Base-by-base conservation (phyloP, 1,139 yeast genomes). In the Suhomyces chickasaworum region DNA sequence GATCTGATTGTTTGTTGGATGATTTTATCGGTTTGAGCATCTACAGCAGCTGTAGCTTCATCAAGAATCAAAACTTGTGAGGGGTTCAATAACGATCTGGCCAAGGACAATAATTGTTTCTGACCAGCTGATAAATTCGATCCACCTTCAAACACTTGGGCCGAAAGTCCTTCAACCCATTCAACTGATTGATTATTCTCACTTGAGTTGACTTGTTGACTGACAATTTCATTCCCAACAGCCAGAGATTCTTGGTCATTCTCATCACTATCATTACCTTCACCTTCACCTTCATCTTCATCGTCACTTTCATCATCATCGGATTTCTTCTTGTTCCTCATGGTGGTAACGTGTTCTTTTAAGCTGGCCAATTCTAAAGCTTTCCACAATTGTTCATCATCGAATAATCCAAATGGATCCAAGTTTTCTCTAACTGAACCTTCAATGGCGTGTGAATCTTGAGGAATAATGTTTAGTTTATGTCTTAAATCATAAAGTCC, bases 31-130 rank as follows among this genome's bases (percentile, higher is more conserved):
- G 73, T 68, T 50, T 67, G 65, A 5, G 66, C 71, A 54, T 69
- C 73, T 20, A 69, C 72, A 2, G 73, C 65, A 10, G 73, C 72
- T 4, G 73, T 68, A 7, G 73, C 73, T 50, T 69, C 74, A 50
- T 68, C 73, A 38, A 69, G 57, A 34, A 70, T 63, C 41, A 70
- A 60, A 18, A 70, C 62, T 38, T 60, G 65, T 0, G 71, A 63
- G 23, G 63, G 60, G 39, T 67, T 68, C 41, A 68, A 59, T 35
- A 70, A 60, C 0, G 73, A 71, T 52, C 75, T 58, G 1, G 73
- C 73, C 35, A 70, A 61, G 49, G 71, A 67, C 57, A 70, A 56
- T 37, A 70, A 60, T 55, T 70, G 75, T 46, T 62, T 61, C 49
- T 70, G 75, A 3, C 75, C 75, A 20, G 65, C 58, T 2, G 75